Percentiles rank a stretch among this genome's conserved stretches.
phyloP scores from a whole-genome alignment of 2,329 filamentous ascomycete genomes.

The Penicillium oxalicum region DNA sequence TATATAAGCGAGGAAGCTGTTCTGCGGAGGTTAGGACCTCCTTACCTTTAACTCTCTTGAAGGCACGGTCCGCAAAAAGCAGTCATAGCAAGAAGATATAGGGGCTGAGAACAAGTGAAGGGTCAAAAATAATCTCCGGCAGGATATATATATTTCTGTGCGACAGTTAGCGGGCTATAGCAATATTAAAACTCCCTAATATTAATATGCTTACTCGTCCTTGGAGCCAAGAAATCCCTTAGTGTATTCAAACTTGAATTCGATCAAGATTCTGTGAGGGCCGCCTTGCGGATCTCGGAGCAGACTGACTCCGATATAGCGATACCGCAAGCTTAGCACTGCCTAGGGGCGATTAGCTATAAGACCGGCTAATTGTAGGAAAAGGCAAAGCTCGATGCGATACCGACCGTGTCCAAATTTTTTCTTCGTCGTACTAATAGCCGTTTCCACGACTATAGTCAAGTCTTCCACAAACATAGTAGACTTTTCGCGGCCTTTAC shows the following conservation, averaged over 20 bases:
- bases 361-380: neutral
- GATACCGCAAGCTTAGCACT: neutral
- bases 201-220: too few relatives aligned
- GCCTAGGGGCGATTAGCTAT: neutral
- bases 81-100: neutral
- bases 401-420: neutral
- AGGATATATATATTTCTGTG: neutral
- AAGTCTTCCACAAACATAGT: constrained; percentile 18
- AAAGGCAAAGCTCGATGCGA: neutral
- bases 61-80: neutral
- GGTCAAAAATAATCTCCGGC: neutral
- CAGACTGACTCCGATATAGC: neutral
- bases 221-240: neutral
- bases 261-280: neutral
- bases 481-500: neutral
- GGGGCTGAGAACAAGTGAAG: neutral
- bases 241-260: neutral
- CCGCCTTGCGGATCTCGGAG: constrained; percentile 3
- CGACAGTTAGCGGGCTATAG: neutral
- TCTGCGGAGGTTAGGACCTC: neutral
- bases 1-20: neutral
- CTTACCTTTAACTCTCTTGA: neutral
- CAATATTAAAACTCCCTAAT: too few relatives aligned
- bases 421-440: constrained; percentile 8
- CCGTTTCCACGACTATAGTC: constrained; percentile 12